Evolutionary conservation across 1,284 basidiomycete species (phyloP).

Genomic region (Laetiporus sulphureus): DNA sequence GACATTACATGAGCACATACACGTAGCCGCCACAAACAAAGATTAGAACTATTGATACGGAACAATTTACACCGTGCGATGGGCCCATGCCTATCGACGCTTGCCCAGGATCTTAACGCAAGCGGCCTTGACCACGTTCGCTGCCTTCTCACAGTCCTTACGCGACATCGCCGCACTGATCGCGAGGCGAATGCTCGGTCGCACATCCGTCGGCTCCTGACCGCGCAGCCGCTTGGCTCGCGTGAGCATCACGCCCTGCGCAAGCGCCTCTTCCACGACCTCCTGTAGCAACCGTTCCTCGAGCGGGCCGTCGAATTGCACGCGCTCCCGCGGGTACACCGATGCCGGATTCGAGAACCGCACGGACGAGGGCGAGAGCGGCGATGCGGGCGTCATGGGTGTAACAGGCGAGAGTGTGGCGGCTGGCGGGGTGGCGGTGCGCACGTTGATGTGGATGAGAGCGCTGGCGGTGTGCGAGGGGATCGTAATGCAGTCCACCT

Average conservation of each 20-base stretch:
- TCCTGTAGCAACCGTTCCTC: constrained; percentile 84
- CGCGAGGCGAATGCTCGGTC: constrained; percentile 86
- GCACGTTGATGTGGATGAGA: constrained; percentile 81
- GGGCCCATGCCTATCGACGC: too few species aligned
- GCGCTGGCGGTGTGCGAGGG: constrained; percentile 84
- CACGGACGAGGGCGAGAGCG: constrained; percentile 12
- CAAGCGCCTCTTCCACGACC: constrained; percentile 77
- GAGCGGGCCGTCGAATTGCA: constrained; percentile 50
- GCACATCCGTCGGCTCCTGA: constrained; percentile 78
- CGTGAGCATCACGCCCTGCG: constrained; percentile 78
- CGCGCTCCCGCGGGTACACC: constrained; percentile 34
- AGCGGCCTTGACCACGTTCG: constrained; percentile 66
- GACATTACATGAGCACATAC: too few species aligned
- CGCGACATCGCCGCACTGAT: constrained; percentile 72
- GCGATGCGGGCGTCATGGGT: constrained; percentile 17
- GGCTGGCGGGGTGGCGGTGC: constrained; percentile 25
- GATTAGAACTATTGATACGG: too few species aligned
- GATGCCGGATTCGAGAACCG: constrained; percentile 40
- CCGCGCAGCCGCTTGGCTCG: constrained; percentile 75
- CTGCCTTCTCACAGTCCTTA: constrained; percentile 92
- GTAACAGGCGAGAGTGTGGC: constrained; percentile 19
- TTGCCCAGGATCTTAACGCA: constrained; percentile 64
- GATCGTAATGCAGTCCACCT: constrained; percentile 75
- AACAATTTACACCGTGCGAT: too few species aligned
- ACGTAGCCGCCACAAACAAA: too few species aligned